Evolutionary conservation across 257 asterid species (phyloP).

Genomic region (Petrea volubilis): DNA sequence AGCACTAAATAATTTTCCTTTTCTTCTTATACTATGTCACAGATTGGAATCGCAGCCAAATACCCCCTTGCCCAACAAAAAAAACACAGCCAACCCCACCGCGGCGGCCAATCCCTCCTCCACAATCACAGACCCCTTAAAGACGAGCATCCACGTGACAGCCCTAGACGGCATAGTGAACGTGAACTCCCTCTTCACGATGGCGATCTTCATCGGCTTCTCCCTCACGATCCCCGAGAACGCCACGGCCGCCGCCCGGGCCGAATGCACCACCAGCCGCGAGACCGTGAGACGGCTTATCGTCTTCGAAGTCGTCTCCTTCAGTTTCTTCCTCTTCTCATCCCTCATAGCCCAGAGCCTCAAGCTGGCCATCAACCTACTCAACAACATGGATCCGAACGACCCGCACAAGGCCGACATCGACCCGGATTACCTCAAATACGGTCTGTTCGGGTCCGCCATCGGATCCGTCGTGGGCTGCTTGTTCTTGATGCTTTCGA

Average conservation of each 20-base stretch:
- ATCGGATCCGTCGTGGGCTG: conserved; percentile 25
- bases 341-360: conserved; percentile 37
- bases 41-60: too few relatives aligned
- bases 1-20: too few relatives aligned
- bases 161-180: conserved; percentile 45
- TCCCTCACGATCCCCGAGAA: conserved; percentile 30
- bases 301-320: conserved; percentile 32
- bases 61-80: neutral
- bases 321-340: conserved; percentile 38
- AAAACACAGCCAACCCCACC: neutral
- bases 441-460: conserved; percentile 27
- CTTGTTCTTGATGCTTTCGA: conserved; percentile 22
- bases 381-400: neutral
- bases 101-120: neutral
- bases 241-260: conserved; percentile 9
- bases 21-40: too few relatives aligned
- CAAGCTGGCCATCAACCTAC: conserved; percentile 30
- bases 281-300: conserved; percentile 17
- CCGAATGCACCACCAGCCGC: conserved; percentile 16
- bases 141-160: conserved; percentile 38
- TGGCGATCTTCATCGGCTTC: conserved; percentile 41
- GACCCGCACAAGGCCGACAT: conserved; percentile 23
- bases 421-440: conserved; percentile 13
- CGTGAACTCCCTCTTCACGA: conserved; percentile 49
- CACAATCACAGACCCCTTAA: neutral